Conservation (phyloP, 306 rosid genomes). For the Acmispon strigosus region DNA sequence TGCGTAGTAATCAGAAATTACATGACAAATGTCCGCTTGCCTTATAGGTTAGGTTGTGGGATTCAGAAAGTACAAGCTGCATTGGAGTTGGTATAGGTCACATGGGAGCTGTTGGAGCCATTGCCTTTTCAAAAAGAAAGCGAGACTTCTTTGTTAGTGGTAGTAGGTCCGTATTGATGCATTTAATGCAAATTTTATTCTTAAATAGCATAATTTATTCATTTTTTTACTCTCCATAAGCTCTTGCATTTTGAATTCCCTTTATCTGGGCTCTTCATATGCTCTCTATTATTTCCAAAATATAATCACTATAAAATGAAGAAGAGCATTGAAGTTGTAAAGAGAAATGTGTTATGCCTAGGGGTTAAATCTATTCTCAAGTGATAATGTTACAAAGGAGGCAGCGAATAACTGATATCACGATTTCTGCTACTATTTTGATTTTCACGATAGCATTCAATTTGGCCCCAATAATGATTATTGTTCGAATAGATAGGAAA, state of each 20-base stretch:
- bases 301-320: not conserved
- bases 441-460: not conserved
- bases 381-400: not conserved
- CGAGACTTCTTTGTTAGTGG: constrained; percentile 91
- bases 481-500: not conserved
- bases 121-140: constrained; percentile 73
- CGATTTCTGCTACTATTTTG: not conserved
- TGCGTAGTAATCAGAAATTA: not conserved
- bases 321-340: not conserved
- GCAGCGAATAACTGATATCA: not conserved
- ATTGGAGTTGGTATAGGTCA: constrained; percentile 83
- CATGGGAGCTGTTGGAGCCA: constrained; percentile 85
- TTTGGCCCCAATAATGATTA: not conserved
- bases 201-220: not conserved
- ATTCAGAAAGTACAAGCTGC: constrained; percentile 68
- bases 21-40: not conserved
- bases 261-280: not conserved
- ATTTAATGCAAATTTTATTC: not conserved
- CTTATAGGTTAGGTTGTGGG: constrained; percentile 92
- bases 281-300: constrained; percentile 1
- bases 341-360: not conserved
- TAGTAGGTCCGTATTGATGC: constrained; percentile 61
- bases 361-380: not conserved
- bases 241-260: not conserved
- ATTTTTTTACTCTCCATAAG: not conserved